A percentile compares a stretch with the other conserved stretches of the same genome.
phyloP scores from a whole-genome alignment of 108 stramenopile genomes.

The Stephanodiscus triporus region DNA sequence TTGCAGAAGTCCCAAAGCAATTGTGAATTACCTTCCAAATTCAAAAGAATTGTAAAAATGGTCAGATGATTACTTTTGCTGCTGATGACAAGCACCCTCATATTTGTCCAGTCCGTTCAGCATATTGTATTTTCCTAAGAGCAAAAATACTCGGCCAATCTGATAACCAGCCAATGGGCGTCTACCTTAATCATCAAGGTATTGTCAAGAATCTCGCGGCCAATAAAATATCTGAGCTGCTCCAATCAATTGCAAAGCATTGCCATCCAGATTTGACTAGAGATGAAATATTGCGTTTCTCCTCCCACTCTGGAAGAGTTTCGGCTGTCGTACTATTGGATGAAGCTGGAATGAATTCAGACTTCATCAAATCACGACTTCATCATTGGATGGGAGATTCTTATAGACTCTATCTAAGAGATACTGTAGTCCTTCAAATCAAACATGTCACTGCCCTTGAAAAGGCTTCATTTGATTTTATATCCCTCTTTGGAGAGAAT shows the following conservation, averaged over 20 bases:
- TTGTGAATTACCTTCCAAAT: neutral
- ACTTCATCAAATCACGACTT: neutral
- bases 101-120: neutral
- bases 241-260: too few species aligned
- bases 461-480: neutral
- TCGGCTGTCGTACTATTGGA: neutral
- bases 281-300: neutral
- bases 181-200: neutral
- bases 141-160: neutral
- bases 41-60: constrained; percentile 13
- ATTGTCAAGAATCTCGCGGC: neutral
- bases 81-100: neutral
- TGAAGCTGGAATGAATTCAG: constrained; percentile 1
- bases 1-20: neutral
- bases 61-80: neutral
- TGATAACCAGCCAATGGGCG: too few species aligned
- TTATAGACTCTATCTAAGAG: neutral
- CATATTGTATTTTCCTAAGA: neutral
- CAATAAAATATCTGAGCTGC: neutral
- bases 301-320: too few species aligned
- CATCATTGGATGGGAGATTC: constrained; percentile 6
- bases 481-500: neutral
- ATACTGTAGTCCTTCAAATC: neutral
- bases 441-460: neutral
- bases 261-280: neutral